phyloP scores from a whole-genome alignment of 768 basidiomycete genomes.

The Asterophora parasitica region DNA sequence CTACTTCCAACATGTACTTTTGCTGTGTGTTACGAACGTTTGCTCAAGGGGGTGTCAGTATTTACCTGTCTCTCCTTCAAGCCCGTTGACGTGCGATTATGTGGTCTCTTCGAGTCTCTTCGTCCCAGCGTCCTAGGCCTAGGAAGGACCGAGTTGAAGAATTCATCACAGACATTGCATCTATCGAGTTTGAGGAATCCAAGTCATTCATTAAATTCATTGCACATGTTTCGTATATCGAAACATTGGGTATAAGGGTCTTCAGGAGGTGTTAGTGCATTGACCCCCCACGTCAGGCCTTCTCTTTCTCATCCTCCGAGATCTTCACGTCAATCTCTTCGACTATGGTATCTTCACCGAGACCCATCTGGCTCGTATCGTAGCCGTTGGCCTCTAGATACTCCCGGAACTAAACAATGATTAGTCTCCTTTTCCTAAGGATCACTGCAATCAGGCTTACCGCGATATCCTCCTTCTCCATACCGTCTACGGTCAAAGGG shows the following conservation, averaged over 20 bases:
- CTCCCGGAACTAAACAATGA: slow-evolving; percentile 59
- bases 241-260: background rate
- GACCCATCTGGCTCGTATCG: slow-evolving; percentile 72
- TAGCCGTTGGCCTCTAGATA: slow-evolving; percentile 79
- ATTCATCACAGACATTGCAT: background rate
- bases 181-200: background rate
- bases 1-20: background rate
- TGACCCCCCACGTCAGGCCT: background rate
- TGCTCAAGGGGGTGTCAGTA: too few species aligned
- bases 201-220: background rate
- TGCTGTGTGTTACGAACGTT: background rate
- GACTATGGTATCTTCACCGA: slow-evolving; percentile 24
- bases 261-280: background rate
- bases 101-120: too few species aligned
- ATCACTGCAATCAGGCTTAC: slow-evolving; percentile 31
- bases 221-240: background rate
- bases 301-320: slow-evolving; percentile 12
- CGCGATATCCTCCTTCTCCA: slow-evolving; percentile 67
- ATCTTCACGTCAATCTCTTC: slow-evolving; percentile 21
- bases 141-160: background rate
- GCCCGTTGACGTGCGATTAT: too few species aligned
- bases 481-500: slow-evolving; percentile 73
- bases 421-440: background rate
- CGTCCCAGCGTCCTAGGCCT: too few species aligned
- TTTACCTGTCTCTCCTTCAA: too few species aligned